Base-by-base conservation (phyloP, 148 eudicot species). In the Salicornia ramosissima region DNA sequence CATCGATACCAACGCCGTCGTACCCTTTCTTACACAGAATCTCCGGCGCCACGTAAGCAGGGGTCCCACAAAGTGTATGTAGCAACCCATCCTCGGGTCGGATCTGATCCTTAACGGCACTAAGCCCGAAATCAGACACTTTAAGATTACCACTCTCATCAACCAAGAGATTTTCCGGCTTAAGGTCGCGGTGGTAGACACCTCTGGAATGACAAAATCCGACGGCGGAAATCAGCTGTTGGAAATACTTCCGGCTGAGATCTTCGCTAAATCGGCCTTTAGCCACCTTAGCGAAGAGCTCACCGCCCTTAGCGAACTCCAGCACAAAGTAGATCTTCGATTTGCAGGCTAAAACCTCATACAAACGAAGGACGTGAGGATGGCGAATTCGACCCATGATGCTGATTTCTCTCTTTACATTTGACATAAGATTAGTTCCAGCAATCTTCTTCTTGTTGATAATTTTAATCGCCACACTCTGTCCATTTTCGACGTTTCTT, bases 1-100 rank as follows among this genome's bases (percentile, higher is more conserved):
- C 61, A 73, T 90, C 96, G 3, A 86, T 74, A 79, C 71, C 84
- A 5, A 87, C 87, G 0, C 96, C 96, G 28, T 90, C 81, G 64
- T 90, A 90, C 13, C 96, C 96, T 58, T 71, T 84, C 77, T 86
- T 90, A 14, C 79, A 53, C 42, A 88, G 77, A 52, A 90, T 78
- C 77, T 90, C 96, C 18, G 96, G 96, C 10, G 96, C 90, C 24
- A 90, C 96, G 60, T 90, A 90, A 2, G 96, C 93, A 3, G 96
- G 96, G n/a, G 93, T 88, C n/a, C 96, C 96, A 64, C 96, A 90
- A 0, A 88, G 69, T n/a, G 93, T 90, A 72, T 90, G 93, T 10
- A 90, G 68, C 58, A 86, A 70, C 1, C 87, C 89, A 56, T 82
- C 86, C 0, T 86, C 90, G 15, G 76, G 22, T 9, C 75, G 80